A percentile compares a stretch with the other conserved stretches of the same genome.
phyloP scores from a whole-genome alignment of 805 yeast species.

The Ogataea sp. region DNA sequence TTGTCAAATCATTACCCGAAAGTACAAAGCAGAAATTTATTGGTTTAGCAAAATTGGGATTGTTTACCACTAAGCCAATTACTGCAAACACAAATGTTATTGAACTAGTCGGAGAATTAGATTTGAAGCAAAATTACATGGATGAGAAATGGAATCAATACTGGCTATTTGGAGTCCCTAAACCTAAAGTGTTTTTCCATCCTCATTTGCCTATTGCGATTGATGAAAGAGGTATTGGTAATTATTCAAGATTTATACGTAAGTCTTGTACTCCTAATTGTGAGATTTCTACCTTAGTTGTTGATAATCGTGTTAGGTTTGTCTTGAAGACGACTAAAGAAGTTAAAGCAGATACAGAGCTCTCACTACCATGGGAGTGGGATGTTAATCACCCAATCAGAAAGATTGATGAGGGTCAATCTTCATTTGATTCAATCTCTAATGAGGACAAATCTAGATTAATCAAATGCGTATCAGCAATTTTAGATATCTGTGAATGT shows the following conservation, averaged over 20 bases:
- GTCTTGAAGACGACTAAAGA: slow-evolving; percentile 48
- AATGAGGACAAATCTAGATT: slow-evolving; percentile 47
- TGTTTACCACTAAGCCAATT: slow-evolving; percentile 36
- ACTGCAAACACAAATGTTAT: slow-evolving; percentile 42
- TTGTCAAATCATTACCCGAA: slow-evolving; percentile 53
- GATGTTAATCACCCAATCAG: slow-evolving; percentile 69
- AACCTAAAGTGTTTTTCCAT: slow-evolving; percentile 50
- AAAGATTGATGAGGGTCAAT: slow-evolving; percentile 37
- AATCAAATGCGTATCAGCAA: slow-evolving; percentile 53
- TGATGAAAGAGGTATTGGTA: slow-evolving; percentile 78
- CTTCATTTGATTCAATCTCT: slow-evolving; percentile 43
- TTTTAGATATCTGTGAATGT: slow-evolving; percentile 56
- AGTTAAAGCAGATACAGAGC: slow-evolving; percentile 59
- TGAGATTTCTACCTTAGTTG: slow-evolving; percentile 42
- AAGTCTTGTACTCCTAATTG: slow-evolving; percentile 75
- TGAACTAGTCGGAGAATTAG: slow-evolving; percentile 70
- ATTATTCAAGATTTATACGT: slow-evolving; percentile 64
- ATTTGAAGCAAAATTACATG: slow-evolving; percentile 54
- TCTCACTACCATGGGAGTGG: slow-evolving; percentile 87
- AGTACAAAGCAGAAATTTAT: slow-evolving; percentile 47
- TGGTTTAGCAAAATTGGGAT: slow-evolving; percentile 65
- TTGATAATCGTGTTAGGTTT: slow-evolving; percentile 35
- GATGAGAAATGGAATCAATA: slow-evolving; percentile 70
- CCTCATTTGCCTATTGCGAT: slow-evolving; percentile 56
- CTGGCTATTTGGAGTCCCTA: slow-evolving; percentile 60